phyloP scores from a whole-genome alignment of 1,139 yeast species.

The Saccharomyces hybrid region DNA sequence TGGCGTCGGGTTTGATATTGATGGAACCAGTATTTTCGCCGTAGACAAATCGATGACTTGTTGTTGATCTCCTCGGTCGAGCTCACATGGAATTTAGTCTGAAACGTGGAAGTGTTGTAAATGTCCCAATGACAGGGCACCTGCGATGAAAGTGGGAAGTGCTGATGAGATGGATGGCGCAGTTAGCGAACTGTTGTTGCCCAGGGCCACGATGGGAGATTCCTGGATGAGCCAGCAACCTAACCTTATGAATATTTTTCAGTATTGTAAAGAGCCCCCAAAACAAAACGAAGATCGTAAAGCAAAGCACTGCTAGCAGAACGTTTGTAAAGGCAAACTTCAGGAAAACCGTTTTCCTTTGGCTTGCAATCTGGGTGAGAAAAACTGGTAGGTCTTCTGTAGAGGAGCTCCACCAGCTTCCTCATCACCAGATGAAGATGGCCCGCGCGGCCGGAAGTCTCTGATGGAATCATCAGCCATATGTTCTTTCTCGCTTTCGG shows the following conservation, averaged over 20 bases:
- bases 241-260: slow-evolving; percentile 9
- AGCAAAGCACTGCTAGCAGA: slow-evolving; percentile 7
- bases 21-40: slow-evolving; percentile 51
- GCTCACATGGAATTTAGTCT: slow-evolving; percentile 27
- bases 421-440: too few species aligned
- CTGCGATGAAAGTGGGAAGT: slow-evolving; percentile 13
- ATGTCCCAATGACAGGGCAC: slow-evolving; percentile 25
- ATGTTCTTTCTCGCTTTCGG: too few species aligned
- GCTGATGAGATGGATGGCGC: slow-evolving; percentile 10
- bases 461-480: too few species aligned
- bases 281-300: slow-evolving; percentile 9
- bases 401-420: too few species aligned
- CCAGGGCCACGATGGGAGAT: slow-evolving; percentile 1
- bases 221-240: slow-evolving; percentile 12
- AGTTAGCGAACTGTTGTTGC: background rate
- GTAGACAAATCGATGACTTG: slow-evolving; percentile 38
- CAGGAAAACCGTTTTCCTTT: slow-evolving; percentile 4
- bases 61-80: slow-evolving; percentile 34
- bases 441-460: too few species aligned
- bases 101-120: slow-evolving; percentile 22
- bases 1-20: slow-evolving; percentile 41
- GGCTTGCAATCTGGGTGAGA: slow-evolving; percentile 7
- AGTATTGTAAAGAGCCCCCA: slow-evolving; percentile 12
- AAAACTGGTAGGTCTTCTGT: background rate
- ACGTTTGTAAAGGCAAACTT: slow-evolving; percentile 8